Conservation (phyloP, 2,329 filamentous ascomycete species). For the Monosporascus cannonballus region DNA sequence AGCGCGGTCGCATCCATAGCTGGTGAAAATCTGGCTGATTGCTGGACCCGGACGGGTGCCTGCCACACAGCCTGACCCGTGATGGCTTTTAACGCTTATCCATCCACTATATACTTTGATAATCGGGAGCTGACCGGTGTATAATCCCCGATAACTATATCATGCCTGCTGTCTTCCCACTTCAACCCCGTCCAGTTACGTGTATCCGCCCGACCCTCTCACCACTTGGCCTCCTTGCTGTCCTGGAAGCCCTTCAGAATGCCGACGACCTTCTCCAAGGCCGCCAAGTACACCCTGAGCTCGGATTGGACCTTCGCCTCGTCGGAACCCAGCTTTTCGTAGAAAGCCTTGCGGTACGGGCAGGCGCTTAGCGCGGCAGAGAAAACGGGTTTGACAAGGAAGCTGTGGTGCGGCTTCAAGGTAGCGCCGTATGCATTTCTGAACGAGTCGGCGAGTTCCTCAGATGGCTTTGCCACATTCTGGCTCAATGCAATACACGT, state of each 20-base stretch:
- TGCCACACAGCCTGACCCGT: too few relatives aligned
- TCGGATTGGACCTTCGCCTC: slow-evolving; percentile 55
- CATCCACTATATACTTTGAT: too few relatives aligned
- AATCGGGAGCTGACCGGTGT: too few relatives aligned
- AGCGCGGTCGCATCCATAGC: too few relatives aligned
- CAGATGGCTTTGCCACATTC: slow-evolving; percentile 60
- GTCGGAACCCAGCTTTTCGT: slow-evolving; percentile 73
- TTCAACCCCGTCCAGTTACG: too few relatives aligned
- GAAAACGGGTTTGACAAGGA: slow-evolving; percentile 88
- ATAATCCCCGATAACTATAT: too few relatives aligned
- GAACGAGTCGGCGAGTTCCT: slow-evolving; percentile 86
- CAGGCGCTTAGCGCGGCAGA: slow-evolving; percentile 87
- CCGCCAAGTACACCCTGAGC: slow-evolving; percentile 66
- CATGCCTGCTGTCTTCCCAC: too few relatives aligned
- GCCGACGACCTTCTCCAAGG: slow-evolving; percentile 70
- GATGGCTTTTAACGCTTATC: too few relatives aligned
- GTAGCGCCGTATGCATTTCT: slow-evolving; percentile 76
- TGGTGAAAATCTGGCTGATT: too few relatives aligned
- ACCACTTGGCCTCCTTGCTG: slow-evolving; percentile 55
- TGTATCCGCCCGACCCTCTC: slow-evolving; percentile 9
- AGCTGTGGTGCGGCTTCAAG: slow-evolving; percentile 86
- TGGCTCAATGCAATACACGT: slow-evolving; percentile 76
- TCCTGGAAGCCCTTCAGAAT: slow-evolving; percentile 61
- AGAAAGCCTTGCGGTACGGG: slow-evolving; percentile 92
- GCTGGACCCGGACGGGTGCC: too few relatives aligned